Conservation (phyloP, 345 rosid species). For the Dimocarpus longan region DNA sequence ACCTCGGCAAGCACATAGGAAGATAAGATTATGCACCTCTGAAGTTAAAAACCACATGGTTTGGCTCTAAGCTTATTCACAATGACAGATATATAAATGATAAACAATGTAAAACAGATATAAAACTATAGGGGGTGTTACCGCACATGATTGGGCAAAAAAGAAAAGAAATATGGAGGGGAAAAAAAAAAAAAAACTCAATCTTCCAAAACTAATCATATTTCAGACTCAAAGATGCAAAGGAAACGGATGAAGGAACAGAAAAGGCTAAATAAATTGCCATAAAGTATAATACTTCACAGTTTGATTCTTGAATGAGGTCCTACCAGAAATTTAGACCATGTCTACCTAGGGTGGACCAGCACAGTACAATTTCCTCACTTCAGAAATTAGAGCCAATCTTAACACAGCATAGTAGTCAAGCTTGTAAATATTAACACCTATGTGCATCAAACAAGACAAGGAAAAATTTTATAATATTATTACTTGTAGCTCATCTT, state of each 20-base stretch:
- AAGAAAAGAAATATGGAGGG: background rate
- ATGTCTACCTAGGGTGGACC: background rate
- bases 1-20: constrained; percentile 2
- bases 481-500: background rate
- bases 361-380: background rate
- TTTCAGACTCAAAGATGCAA: background rate
- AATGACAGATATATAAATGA: background rate
- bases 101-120: background rate
- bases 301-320: constrained; percentile 2
- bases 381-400: background rate
- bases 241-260: background rate
- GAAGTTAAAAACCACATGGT: background rate
- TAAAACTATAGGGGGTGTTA: background rate
- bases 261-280: background rate
- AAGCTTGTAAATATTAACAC: background rate
- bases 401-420: background rate
- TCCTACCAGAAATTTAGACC: background rate
- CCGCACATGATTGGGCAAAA: background rate
- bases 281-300: background rate
- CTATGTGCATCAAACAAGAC: background rate
- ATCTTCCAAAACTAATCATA: background rate
- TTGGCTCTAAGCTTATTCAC: background rate
- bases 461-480: background rate
- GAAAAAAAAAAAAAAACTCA: background rate
- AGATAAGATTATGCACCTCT: constrained; percentile 14